Evolutionary conservation across 2,329 filamentous ascomycete species (phyloP), one percentile per base, ranked within the genome.

Genomic region (Trichocomaceae sp.): DNA sequence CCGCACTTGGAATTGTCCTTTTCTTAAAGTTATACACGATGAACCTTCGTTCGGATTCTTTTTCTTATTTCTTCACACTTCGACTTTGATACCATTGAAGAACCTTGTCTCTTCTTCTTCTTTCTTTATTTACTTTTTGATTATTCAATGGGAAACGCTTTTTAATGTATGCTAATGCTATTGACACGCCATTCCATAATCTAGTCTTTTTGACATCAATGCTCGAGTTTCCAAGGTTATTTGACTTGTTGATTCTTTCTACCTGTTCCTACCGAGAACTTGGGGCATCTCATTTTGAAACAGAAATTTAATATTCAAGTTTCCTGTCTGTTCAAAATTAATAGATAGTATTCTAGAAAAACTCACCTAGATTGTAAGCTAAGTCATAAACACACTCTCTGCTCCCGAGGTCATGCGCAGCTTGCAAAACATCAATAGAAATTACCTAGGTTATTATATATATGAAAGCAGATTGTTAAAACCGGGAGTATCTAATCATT

Each of bases 401-500:
- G n/a, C n/a, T n/a, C n/a, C n/a, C n/a, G n/a, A n/a, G n/a, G n/a
- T n/a, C n/a, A n/a, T n/a, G n/a, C n/a, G n/a, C n/a, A n/a, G n/a
- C n/a, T n/a, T n/a, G 15, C 31, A 35, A 26, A 26, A 26, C n/a
- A 15, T 13, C 4, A n/a, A n/a, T n/a, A n/a, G 13, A 17, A 39
- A 17, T 17, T 42, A 42, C 19, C 39, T 42, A 20, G 17, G 39
- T 42, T 22, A 42, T 7, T 19, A 41, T 19, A 20, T 42, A 42
- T 42, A 42, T 42, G 19, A 42, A 42, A 31, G 10, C 23, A 44
- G 17, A 3, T 50, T 39, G 41, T 17, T 50, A 44, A 29, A 44
- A 33, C 23, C 20, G 31, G 41, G 39, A 51, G 39, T 51, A 51
- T 51, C 44, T 42, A 47, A 47, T 53, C 44, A 53, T 41, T 41